Evolutionary conservation across 768 basidiomycete species (phyloP).

Genomic region (Rhizopogon roseolus): DNA sequence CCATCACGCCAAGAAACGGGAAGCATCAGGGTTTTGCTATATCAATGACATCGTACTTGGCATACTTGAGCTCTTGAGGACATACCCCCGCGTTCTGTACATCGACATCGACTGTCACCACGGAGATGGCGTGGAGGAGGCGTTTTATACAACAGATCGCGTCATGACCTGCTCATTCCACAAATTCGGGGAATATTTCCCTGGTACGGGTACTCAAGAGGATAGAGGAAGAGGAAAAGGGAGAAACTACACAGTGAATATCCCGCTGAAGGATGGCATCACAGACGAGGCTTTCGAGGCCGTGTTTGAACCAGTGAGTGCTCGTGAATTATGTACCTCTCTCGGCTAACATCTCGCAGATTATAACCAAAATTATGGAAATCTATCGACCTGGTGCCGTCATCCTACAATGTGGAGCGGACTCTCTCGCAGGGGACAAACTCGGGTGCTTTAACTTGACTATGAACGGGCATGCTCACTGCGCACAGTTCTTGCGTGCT

Average conservation of each 20-base stretch:
- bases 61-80: slow-evolving; percentile 88
- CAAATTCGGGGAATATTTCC: slow-evolving; percentile 86
- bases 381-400: slow-evolving; percentile 85
- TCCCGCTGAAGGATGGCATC: slow-evolving; percentile 92
- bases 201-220: slow-evolving; percentile 76
- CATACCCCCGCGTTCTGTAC: slow-evolving; percentile 84
- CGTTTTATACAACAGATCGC: slow-evolving; percentile 94
- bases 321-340: background rate
- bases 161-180: slow-evolving; percentile 98
- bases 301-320: slow-evolving; percentile 87
- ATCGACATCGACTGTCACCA: slow-evolving; percentile 99
- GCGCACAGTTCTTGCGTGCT: slow-evolving; percentile 79
- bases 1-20: slow-evolving; percentile 99
- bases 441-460: slow-evolving; percentile 94
- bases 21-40: slow-evolving; percentile 98
- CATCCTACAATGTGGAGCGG: slow-evolving; percentile 92
- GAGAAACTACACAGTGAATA: slow-evolving; percentile 86
- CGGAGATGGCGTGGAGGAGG: slow-evolving; percentile 98
- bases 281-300: slow-evolving; percentile 83
- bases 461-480: slow-evolving; percentile 92
- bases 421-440: slow-evolving; percentile 93
- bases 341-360: slow-evolving; percentile 36
- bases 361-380: slow-evolving; percentile 80
- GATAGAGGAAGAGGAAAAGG: slow-evolving; percentile 83
- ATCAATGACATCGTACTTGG: slow-evolving; percentile 96